phyloP scores from a whole-genome alignment of 1,284 basidiomycete genomes.

The Ustilago loliicola region DNA sequence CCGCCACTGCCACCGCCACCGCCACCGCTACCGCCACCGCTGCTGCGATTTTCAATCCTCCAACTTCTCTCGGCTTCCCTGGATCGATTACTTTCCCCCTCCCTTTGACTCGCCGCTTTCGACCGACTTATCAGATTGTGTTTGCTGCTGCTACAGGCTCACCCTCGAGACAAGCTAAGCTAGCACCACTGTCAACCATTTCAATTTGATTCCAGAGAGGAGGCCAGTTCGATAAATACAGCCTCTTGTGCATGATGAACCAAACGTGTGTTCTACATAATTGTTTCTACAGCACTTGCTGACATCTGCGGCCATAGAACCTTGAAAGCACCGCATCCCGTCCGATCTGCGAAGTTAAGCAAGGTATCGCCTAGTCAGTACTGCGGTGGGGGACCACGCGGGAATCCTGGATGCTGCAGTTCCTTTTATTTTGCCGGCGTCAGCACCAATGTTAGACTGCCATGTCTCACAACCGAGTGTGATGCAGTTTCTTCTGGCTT shows the following conservation, averaged over 20 bases:
- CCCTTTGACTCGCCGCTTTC: neutral
- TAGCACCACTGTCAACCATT: too few relatives aligned
- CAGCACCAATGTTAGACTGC: neutral
- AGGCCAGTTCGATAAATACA: too few relatives aligned
- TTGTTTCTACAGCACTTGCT: neutral
- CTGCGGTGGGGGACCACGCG: constrained; percentile 85
- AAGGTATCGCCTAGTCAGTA: constrained; percentile 84
- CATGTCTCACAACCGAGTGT: neutral
- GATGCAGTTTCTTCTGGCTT: neutral
- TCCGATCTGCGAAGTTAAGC: constrained; percentile 85
- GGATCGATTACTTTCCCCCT: too few relatives aligned
- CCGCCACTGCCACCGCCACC: neutral
- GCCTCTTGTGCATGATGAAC: too few relatives aligned
- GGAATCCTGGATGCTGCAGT: constrained; percentile 85
- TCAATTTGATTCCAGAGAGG: too few relatives aligned
- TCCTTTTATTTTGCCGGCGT: constrained; percentile 68
- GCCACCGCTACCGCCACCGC: constrained; percentile 2
- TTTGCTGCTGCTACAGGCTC: too few relatives aligned
- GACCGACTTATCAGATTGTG: too few relatives aligned
- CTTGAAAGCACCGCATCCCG: constrained; percentile 84
- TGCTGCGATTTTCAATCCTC: constrained; percentile 10
- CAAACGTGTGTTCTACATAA: neutral
- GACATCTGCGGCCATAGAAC: constrained; percentile 81
- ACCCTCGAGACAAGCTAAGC: too few relatives aligned
- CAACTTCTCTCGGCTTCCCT: constrained; percentile 34